Conservation (phyloP, 495 filamentous ascomycete genomes). For the Penicillium flavigenum region DNA sequence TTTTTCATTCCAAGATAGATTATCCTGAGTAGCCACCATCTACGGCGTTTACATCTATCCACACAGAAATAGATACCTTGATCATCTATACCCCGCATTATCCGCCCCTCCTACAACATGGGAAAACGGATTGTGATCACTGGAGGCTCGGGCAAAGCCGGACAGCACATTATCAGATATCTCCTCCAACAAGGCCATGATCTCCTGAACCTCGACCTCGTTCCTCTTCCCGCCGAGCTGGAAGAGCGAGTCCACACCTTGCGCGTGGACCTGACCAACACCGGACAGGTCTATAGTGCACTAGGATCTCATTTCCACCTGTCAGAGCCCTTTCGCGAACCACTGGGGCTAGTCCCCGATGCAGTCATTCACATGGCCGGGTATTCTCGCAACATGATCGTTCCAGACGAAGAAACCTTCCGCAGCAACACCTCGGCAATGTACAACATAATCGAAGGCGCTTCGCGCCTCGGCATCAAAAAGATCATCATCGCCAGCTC, state of each 20-base stretch:
- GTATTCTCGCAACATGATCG: constrained; percentile 59
- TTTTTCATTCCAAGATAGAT: neutral
- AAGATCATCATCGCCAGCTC: constrained; percentile 60
- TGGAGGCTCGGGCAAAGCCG: constrained; percentile 59
- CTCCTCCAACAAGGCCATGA: constrained; percentile 52
- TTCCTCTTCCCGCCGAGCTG: constrained; percentile 40
- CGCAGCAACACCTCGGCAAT: constrained; percentile 51
- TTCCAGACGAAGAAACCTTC: constrained; percentile 60
- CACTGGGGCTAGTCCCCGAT: constrained; percentile 46
- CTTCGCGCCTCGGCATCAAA: constrained; percentile 57
- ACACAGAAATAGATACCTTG: neutral
- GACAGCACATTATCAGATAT: constrained; percentile 55
- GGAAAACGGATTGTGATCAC: constrained; percentile 55
- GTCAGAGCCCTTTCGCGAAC: constrained; percentile 44
- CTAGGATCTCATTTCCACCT: constrained; percentile 57
- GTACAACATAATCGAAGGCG: constrained; percentile 63
- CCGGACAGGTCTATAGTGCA: constrained; percentile 59
- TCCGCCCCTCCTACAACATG: constrained; percentile 14
- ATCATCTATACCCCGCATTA: constrained; percentile 21
- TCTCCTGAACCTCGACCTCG: constrained; percentile 59
- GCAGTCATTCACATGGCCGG: constrained; percentile 63
- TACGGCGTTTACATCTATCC: neutral
- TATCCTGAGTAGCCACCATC: neutral
- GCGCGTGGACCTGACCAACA: constrained; percentile 57
- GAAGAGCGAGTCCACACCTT: constrained; percentile 53